Percentiles rank a stretch among this genome's conserved stretches.
Conservation (phyloP, 495 filamentous ascomycete genomes). For the Neurospora sp. region DNA sequence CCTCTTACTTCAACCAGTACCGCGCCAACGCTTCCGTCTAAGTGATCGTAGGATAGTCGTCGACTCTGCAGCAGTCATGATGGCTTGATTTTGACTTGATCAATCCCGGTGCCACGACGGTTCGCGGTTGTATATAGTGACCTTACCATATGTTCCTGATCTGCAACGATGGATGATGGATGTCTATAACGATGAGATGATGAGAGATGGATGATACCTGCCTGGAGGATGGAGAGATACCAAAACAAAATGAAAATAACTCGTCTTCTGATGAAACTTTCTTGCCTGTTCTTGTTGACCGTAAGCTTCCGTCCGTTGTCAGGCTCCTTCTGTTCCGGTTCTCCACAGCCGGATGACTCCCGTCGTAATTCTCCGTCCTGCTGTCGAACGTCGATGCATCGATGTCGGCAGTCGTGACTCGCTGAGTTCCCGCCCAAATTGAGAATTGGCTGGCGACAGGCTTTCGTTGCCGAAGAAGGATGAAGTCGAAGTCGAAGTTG, state of each 20-base stretch:
- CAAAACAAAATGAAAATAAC: not conserved
- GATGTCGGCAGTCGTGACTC: too few relatives aligned
- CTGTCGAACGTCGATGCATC: too few relatives aligned
- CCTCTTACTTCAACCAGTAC: slow-evolving; percentile 31
- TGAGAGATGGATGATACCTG: not conserved
- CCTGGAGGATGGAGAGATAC: not conserved
- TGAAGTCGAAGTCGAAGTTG: not conserved
- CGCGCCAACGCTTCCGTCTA: slow-evolving; percentile 16
- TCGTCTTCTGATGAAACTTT: not conserved
- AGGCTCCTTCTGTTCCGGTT: too few relatives aligned
- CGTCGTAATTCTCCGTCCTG: too few relatives aligned
- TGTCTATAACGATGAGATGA: not conserved
- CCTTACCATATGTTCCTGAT: not conserved
- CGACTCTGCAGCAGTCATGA: not conserved
- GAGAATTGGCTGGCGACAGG: too few relatives aligned
- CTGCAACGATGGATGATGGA: not conserved
- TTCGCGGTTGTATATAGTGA: not conserved
- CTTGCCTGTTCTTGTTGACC: not conserved
- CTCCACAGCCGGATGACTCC: too few relatives aligned
- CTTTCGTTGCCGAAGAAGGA: too few relatives aligned
- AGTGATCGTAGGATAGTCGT: not conserved
- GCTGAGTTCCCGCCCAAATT: too few relatives aligned
- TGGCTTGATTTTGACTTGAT: not conserved
- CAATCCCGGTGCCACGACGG: not conserved
- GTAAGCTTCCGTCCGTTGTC: too few relatives aligned